Base-by-base conservation (phyloP, 2,329 filamentous ascomycete species). In the Aureobasidium namibiae region DNA sequence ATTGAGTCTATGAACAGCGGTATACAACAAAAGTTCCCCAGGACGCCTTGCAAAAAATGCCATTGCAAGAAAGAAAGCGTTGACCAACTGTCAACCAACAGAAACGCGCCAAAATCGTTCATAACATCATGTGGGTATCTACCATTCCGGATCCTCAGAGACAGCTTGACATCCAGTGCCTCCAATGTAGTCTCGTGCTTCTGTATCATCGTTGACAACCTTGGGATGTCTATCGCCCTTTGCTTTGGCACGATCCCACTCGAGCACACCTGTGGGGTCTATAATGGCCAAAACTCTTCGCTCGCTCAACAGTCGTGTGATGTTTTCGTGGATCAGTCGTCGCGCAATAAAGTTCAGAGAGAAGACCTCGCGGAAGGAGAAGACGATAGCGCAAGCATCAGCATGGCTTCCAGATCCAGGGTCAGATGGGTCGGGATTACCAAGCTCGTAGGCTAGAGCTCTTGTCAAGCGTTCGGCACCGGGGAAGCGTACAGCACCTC, bases 291-390 rank as follows among this genome's bases (percentile, higher is more conserved):
- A 60, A 2, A 42, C 57, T 33, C 39, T 61, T 0, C 61, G 60
- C 16, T 65, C 62, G 2, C 38, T 45, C 4, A 65, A 50, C 8
- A 66, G 29, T 6, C 63, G 61, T 18, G 45, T 60, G 7, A 66
- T 61, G 26, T 66, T 61, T 39, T 64, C 63, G 50, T 64, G 63
- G 10, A 64, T 46, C 11, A 66, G 52, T 3, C 62, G 34, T 21
- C 65, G 59, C 10, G 65, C 65, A 7, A 65, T 63, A 11, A 62
- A 64, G 59, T 63, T 66, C 11, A 66, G 56, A 1, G 65, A 66
- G 44, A 63, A 66, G 13, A 64, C 65, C 16, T 66, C 64, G 1
- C 63, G 61, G 49, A 66, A 64, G 7, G 65, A 66, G 11, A 66
- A 54, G 34, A 66, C 64, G 1, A 66, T 62, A 11, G 63, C 65